A percentile compares a stretch with the other conserved stretches of the same genome.
phyloP scores from a whole-genome alignment of 1,284 basidiomycete species.

The Cryptococcus amylolentus region DNA sequence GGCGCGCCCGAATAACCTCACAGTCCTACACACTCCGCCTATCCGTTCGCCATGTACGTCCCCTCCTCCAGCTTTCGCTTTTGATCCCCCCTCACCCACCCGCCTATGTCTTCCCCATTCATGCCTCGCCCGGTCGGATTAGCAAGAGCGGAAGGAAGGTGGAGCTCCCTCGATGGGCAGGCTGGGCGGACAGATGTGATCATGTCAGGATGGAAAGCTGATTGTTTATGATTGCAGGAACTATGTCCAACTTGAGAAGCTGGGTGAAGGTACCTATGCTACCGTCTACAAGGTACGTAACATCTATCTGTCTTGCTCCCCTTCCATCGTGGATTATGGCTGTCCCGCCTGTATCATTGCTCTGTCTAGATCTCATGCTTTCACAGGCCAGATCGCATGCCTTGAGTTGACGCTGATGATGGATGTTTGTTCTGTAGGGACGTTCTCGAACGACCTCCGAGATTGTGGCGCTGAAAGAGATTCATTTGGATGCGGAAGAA shows the following conservation, averaged over 20 bases:
- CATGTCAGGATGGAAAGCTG: background rate
- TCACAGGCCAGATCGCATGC: background rate
- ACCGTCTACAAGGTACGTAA: slow-evolving; percentile 78
- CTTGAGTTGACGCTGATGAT: background rate
- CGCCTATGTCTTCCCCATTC: background rate
- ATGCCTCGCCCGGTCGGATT: background rate
- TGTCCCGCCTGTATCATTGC: background rate
- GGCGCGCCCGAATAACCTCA: background rate
- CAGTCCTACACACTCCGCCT: no score
- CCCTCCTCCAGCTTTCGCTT: no score
- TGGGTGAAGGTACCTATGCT: slow-evolving; percentile 61
- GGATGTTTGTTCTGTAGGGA: slow-evolving; percentile 54
- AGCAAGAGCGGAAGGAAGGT: background rate
- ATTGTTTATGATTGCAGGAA: slow-evolving; percentile 33
- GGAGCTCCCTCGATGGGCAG: background rate
- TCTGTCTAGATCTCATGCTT: no score
- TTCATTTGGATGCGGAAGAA: slow-evolving; percentile 95
- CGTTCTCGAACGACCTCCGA: slow-evolving; percentile 68
- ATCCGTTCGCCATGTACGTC: no score
- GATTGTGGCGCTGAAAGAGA: slow-evolving; percentile 91
- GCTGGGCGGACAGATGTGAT: background rate
- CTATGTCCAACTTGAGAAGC: slow-evolving; percentile 73
- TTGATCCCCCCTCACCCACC: no score
- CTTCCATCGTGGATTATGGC: background rate
- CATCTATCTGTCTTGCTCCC: background rate